Evolutionary conservation across 2,329 filamentous ascomycete genomes (phyloP), one percentile per base, ranked within the genome.

Genomic region (Fusarium liriodendri): DNA sequence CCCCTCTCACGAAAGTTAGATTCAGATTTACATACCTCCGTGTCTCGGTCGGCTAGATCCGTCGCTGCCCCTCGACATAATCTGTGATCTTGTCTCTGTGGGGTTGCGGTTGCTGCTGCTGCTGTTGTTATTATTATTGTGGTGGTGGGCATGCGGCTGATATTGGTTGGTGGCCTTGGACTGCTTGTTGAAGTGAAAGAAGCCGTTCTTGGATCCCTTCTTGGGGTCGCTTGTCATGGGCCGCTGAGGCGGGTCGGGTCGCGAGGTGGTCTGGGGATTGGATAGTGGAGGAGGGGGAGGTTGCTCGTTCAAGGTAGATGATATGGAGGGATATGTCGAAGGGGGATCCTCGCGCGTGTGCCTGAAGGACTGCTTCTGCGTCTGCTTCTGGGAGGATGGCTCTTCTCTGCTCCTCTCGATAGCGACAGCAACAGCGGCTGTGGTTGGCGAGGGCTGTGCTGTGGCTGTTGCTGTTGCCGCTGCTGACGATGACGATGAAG

Each of bases 121-220:
- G 14, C 82, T 81, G 62, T 67, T 72, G 14, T 27, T 47, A 14
- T 47, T 47, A 10, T 47, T 47, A 25, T 47, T 47, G 14, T 67
- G 63, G 11, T 69, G 64, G 59, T 76, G 74, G 62, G 64, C 67
- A 73, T 78, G 65, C 60, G 76, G 45, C 58, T 76, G 78, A 58
- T 75, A 72, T 54, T 81, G 79, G 62, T 84, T 85, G 55, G 82
- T 81, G 61, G 84, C 80, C 73, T 84, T 87, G 73, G 83, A 80
- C 25, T 79, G 79, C 75, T 88, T 89, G 71, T 82, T 84, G 79
- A 88, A 88, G 78, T 86, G 84, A 76, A 88, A 87, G 80, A 88
- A 88, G 73, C 85, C 84, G 76, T 84, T 84, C 77, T 86, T 87
- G 67, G 84, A 82, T n/a, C 82, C 73, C 74, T 85, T 86, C 62